Evolutionary conservation across 163 green algal species (phyloP).

Genomic region (Scenedesmus sp.): DNA sequence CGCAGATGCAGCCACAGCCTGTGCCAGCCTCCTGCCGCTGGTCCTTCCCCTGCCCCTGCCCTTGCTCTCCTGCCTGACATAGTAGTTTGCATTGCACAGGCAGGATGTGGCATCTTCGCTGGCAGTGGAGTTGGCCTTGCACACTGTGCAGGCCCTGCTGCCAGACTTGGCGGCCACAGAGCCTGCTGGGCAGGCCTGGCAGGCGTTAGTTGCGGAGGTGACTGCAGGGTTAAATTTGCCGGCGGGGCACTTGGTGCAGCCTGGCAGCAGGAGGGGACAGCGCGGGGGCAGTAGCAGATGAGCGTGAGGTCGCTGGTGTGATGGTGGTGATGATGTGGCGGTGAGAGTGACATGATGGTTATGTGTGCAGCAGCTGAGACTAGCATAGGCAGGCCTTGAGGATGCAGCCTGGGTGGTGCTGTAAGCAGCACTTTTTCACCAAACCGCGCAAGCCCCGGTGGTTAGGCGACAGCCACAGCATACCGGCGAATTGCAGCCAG

Average conservation of each 20-base stretch:
- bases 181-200: background rate
- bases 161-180: background rate
- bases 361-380: too few species aligned
- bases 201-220: background rate
- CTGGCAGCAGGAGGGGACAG: background rate
- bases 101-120: background rate
- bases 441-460: too few species aligned
- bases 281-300: background rate
- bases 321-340: too few species aligned
- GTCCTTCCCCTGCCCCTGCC: background rate
- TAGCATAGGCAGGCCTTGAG: too few species aligned
- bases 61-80: background rate
- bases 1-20: background rate
- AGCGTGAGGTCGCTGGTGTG: too few species aligned
- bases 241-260: background rate
- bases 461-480: background rate
- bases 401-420: too few species aligned
- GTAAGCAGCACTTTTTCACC: too few species aligned
- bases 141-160: background rate
- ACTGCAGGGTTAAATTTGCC: background rate
- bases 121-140: background rate
- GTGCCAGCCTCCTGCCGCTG: background rate
- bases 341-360: too few species aligned
- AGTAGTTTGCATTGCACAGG: background rate
- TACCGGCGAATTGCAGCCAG: too few species aligned